Percentiles rank a stretch among this genome's conserved stretches.
Conservation (phyloP, 2,329 filamentous ascomycete genomes). For the Apiospora koreana region DNA sequence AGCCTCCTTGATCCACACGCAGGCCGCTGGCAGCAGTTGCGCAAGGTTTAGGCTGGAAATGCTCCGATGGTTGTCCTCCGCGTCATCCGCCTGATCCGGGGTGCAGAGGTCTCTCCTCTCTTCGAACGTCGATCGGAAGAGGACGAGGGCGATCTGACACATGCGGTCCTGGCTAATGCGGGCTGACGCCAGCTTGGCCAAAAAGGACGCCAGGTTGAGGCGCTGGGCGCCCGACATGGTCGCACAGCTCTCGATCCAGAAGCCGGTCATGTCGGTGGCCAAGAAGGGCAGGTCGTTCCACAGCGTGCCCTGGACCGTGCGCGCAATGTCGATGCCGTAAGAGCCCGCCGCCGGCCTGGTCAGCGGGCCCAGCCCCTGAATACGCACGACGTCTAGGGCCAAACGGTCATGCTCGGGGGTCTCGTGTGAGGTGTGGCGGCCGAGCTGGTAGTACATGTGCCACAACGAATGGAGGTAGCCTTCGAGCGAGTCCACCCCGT, state of each 20-base stretch:
- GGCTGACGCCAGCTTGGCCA: neutral
- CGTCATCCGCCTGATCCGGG: neutral
- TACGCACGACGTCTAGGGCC: neutral
- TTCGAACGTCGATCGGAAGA: neutral
- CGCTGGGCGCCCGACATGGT: conserved; percentile 7
- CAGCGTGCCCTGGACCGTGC: neutral
- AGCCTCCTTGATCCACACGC: neutral
- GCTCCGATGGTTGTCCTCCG: neutral
- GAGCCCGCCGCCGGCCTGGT: neutral
- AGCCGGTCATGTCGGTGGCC: conserved; percentile 6
- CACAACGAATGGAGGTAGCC: neutral
- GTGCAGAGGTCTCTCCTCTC: neutral
- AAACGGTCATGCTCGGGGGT: neutral
- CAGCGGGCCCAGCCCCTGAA: conserved; percentile 3
- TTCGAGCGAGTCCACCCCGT: neutral
- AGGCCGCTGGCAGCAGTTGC: neutral
- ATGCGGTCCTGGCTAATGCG: neutral
- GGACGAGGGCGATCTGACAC: neutral
- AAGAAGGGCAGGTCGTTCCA: conserved; percentile 10
- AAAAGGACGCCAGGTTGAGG: neutral
- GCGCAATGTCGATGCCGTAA: neutral
- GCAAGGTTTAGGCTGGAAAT: neutral
- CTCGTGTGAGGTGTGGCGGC: neutral
- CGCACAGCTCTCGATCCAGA: neutral
- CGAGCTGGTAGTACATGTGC: conserved; percentile 3